Conservation (phyloP, 495 filamentous ascomycete genomes). For the Neurospora sp. region DNA sequence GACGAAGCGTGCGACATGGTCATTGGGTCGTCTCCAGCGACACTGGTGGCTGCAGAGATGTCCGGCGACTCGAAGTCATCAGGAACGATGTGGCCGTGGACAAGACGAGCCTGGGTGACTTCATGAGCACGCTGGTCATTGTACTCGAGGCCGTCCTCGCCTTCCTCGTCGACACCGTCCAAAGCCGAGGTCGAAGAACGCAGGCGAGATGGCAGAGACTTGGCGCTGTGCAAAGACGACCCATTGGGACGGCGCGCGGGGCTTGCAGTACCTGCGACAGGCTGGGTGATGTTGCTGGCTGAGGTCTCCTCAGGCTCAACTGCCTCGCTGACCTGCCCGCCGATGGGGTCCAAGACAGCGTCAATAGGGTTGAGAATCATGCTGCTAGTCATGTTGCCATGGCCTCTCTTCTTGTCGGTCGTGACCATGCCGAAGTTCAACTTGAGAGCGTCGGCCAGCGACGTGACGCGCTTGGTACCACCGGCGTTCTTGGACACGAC, state of each 20-base stretch:
- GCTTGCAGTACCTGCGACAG: constrained; percentile 28
- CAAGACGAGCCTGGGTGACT: constrained; percentile 80
- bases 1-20: constrained; percentile 45
- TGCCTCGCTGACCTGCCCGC: constrained; percentile 19
- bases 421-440: constrained; percentile 96
- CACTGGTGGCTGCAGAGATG: constrained; percentile 49
- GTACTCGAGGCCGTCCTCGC: constrained; percentile 52
- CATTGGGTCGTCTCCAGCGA: constrained; percentile 50
- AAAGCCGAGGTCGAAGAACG: constrained; percentile 30
- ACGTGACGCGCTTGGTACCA: constrained; percentile 94
- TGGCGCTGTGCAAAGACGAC: constrained; percentile 3
- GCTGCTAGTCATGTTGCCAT: constrained; percentile 58
- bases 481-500: constrained; percentile 98
- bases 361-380: constrained; percentile 48
- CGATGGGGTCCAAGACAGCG: constrained; percentile 22
- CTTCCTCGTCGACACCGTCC: constrained; percentile 37
- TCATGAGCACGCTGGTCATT: constrained; percentile 80
- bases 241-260: constrained; percentile 25
- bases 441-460: constrained; percentile 88
- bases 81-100: constrained; percentile 95
- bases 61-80: constrained; percentile 79
- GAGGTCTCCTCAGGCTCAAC: not conserved
- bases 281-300: constrained; percentile 8
- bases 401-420: constrained; percentile 69
- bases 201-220: constrained; percentile 15